Percentiles rank a stretch among this genome's conserved stretches.
Conservation (phyloP, 2,329 filamentous ascomycete species). For the Alternaria alternata region DNA sequence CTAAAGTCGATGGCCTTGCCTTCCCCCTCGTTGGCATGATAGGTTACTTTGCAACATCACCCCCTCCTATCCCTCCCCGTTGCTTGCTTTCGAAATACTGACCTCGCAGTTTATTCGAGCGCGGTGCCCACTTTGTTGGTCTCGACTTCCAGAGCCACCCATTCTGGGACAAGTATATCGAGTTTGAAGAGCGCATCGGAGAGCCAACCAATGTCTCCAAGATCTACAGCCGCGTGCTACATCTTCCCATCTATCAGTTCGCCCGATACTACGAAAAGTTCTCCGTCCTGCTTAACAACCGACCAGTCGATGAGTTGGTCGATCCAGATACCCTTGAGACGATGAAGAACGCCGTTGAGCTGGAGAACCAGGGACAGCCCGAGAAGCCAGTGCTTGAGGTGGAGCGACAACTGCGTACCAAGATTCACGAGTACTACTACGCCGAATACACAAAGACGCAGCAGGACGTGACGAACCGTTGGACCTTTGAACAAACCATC, state of each 20-base stretch:
- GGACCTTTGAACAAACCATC: slow-evolving; percentile 93
- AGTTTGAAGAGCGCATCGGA: slow-evolving; percentile 86
- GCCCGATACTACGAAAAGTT: slow-evolving; percentile 94
- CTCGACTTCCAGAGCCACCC: slow-evolving; percentile 93
- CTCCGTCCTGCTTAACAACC: slow-evolving; percentile 73
- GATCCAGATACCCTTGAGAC: slow-evolving; percentile 71
- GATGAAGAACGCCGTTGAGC: slow-evolving; percentile 76
- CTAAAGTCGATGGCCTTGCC: slow-evolving; percentile 25
- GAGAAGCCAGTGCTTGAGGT: slow-evolving; percentile 76
- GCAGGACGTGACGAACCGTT: slow-evolving; percentile 87
- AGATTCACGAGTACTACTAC: slow-evolving; percentile 82
- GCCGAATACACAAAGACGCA: slow-evolving; percentile 84
- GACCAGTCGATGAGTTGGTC: slow-evolving; percentile 76
- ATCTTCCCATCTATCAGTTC: slow-evolving; percentile 95
- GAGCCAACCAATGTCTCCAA: slow-evolving; percentile 72
- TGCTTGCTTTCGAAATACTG: slow-evolving; percentile 10
- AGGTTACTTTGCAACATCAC: slow-evolving; percentile 30
- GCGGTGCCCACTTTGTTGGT: slow-evolving; percentile 82
- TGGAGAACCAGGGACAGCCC: slow-evolving; percentile 64
- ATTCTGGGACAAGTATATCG: slow-evolving; percentile 99
- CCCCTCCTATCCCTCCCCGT: slow-evolving; percentile 5
- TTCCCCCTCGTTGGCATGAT: slow-evolving; percentile 12
- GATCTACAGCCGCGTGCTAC: slow-evolving; percentile 81
- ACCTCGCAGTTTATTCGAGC: slow-evolving; percentile 81
- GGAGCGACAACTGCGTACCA: slow-evolving; percentile 81